Evolutionary conservation across 805 yeast genomes (phyloP).

Genomic region (Sugiyamaella americana): DNA sequence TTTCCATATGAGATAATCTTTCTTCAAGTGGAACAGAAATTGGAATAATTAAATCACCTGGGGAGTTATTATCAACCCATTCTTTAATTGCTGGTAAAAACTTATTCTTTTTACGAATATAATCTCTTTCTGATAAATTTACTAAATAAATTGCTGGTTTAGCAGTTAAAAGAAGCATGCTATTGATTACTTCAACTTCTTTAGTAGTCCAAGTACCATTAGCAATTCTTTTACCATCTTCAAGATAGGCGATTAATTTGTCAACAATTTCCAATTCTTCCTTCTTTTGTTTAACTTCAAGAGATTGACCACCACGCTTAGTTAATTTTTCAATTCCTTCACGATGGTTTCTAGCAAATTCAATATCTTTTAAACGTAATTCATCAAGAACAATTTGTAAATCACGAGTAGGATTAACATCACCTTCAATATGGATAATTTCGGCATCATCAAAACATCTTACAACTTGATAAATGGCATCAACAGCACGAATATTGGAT

Average conservation of each 20-base stretch:
- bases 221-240: constrained; percentile 58
- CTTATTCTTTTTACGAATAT: constrained; percentile 60
- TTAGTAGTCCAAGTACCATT: constrained; percentile 53
- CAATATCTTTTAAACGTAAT: constrained; percentile 60
- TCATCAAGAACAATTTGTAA: constrained; percentile 80
- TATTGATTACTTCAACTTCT: constrained; percentile 63
- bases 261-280: constrained; percentile 35
- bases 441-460: constrained; percentile 60
- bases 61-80: constrained; percentile 66
- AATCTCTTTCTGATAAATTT: constrained; percentile 70
- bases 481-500: constrained; percentile 63
- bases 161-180: constrained; percentile 71
- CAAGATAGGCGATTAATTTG: constrained; percentile 42
- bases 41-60: constrained; percentile 63
- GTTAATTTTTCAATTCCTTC: constrained; percentile 74
- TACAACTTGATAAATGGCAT: constrained; percentile 64
- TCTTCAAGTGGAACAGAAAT: constrained; percentile 64
- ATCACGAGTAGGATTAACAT: constrained; percentile 92
- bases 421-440: constrained; percentile 65
- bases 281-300: constrained; percentile 49
- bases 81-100: constrained; percentile 57
- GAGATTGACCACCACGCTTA: constrained; percentile 80
- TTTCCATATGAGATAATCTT: constrained; percentile 47
- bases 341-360: constrained; percentile 56
- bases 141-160: constrained; percentile 79